A percentile compares a stretch with the other conserved stretches of the same genome.
phyloP scores from a whole-genome alignment of 371 early-diverging fungal genomes.

The Dipsacomyces acuminosporus region DNA sequence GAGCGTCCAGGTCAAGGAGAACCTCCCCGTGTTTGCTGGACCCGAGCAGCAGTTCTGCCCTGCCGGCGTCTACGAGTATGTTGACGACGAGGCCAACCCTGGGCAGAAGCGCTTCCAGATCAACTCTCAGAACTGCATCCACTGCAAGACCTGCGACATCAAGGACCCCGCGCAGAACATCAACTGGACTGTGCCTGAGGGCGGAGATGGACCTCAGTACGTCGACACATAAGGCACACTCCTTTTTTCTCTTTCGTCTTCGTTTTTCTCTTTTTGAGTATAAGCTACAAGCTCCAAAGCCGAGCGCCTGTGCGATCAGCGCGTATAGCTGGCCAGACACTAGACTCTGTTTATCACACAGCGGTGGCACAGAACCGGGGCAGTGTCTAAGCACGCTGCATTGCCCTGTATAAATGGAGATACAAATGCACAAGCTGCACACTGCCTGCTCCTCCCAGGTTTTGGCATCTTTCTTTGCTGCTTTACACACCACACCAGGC shows the following conservation, averaged over 20 bases:
- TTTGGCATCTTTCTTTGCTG: too few relatives aligned
- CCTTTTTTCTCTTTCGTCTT: not conserved
- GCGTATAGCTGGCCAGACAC: too few relatives aligned
- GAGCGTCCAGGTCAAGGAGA: conserved; percentile 72
- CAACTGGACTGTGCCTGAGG: conserved; percentile 98
- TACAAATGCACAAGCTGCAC: too few relatives aligned
- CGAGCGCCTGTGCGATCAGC: too few relatives aligned
- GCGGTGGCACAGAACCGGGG: too few relatives aligned
- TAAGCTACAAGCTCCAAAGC: not conserved
- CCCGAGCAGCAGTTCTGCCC: conserved; percentile 98
- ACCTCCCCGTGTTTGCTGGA: conserved; percentile 84
- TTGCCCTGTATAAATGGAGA: too few relatives aligned
- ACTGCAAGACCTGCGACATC: conserved; percentile 99
- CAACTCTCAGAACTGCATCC: conserved; percentile 97
- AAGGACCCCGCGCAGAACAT: conserved; percentile 98
- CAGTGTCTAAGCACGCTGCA: too few relatives aligned
- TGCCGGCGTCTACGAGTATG: conserved; percentile 97
- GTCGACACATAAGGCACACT: conserved; percentile 51
- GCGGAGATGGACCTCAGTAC: conserved; percentile 89
- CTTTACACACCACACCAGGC: too few relatives aligned
- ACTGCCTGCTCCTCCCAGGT: too few relatives aligned
- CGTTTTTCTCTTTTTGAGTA: not conserved
- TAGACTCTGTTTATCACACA: too few relatives aligned
- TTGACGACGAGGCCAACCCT: conserved; percentile 83
- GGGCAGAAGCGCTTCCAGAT: conserved; percentile 93